These are phyloP conservation scores for Tulasnella sp. DNA, from an alignment of 768 basidiomycete genomes.

Conservation along the genomic window DNA sequence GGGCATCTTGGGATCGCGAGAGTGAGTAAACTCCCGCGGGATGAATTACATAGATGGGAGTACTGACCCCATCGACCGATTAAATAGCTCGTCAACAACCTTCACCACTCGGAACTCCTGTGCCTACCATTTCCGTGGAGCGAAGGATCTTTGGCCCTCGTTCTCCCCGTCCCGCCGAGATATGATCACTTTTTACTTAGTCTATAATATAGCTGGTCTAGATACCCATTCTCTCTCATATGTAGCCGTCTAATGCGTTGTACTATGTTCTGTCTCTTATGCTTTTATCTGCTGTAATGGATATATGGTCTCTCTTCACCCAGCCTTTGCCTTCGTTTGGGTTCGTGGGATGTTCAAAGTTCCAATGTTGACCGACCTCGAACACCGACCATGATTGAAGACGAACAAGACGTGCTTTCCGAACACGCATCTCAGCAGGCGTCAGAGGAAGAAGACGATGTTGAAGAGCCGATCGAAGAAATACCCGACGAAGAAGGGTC, in stretches of 20 bases:
- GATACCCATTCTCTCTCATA: neutral
- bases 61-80: conserved; percentile 42
- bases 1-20: conserved; percentile 36
- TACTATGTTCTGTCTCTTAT: neutral
- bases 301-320: neutral
- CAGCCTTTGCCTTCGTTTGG: neutral
- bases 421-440: neutral
- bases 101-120: conserved; percentile 52
- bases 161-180: conserved; percentile 35
- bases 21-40: no score
- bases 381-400: neutral
- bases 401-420: conserved; percentile 2
- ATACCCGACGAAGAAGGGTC: neutral
- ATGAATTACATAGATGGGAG: neutral
- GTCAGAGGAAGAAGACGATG: neutral
- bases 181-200: conserved; percentile 19
- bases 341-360: neutral
- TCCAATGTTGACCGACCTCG: neutral
- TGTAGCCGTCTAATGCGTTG: neutral
- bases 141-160: conserved; percentile 63
- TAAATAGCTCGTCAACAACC: conserved; percentile 28
- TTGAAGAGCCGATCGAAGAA: neutral
- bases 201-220: neutral
- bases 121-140: conserved; percentile 38
- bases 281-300: conserved; percentile 1